phyloP scores from a whole-genome alignment of 768 basidiomycete genomes.

The Sarcomyxa edulis region DNA sequence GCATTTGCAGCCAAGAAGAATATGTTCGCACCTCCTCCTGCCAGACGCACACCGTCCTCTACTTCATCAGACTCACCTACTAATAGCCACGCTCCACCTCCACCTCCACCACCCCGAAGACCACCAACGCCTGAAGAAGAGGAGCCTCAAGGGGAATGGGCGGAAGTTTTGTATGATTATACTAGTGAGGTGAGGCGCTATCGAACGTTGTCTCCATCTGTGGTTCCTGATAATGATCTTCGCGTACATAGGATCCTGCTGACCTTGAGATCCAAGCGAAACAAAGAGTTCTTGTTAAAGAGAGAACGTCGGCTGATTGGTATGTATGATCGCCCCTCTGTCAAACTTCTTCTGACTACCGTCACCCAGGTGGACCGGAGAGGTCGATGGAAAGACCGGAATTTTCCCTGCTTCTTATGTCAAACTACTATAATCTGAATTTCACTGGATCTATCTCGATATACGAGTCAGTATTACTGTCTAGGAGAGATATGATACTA shows the following conservation, averaged over 20 bases:
- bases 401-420: constrained; percentile 70
- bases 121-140: constrained; percentile 29
- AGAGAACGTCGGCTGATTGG: constrained; percentile 74
- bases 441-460: no score
- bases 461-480: no score
- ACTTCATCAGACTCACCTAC: constrained; percentile 16
- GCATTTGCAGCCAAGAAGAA: constrained; percentile 40
- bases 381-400: constrained; percentile 51
- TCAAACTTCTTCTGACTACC: constrained; percentile 6
- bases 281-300: constrained; percentile 56
- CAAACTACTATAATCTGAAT: constrained; percentile 44
- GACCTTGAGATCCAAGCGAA: constrained; percentile 59
- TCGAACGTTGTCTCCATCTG: neutral
- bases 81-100: constrained; percentile 10
- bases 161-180: constrained; percentile 74
- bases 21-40: constrained; percentile 49
- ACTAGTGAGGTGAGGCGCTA: constrained; percentile 42
- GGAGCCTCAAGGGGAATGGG: constrained; percentile 61
- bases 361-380: constrained; percentile 59
- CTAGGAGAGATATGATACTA: no score
- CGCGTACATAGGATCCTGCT: constrained; percentile 49
- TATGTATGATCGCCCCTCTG: constrained; percentile 18
- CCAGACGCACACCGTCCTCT: constrained; percentile 25
- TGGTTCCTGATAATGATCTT: neutral
- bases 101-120: constrained; percentile 21